These are phyloP conservation scores for Thielaviopsis ethacetica DNA, from an alignment of 2,329 filamentous ascomycete genomes.

Conservation along the genomic window DNA sequence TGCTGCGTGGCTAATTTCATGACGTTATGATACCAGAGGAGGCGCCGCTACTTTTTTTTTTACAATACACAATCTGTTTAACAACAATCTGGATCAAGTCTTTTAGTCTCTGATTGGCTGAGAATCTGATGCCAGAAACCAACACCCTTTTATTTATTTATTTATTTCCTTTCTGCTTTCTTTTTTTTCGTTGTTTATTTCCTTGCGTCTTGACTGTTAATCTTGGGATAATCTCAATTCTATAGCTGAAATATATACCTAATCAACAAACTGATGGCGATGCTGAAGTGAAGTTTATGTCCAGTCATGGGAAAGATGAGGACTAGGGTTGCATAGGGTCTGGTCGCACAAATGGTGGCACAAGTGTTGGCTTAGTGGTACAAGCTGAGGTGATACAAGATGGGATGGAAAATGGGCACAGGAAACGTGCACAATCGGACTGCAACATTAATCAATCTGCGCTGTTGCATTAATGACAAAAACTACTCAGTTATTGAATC, in stretches of 20 bases:
- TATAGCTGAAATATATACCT: too few relatives aligned
- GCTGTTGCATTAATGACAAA: neutral
- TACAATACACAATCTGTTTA: neutral
- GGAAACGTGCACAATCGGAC: neutral
- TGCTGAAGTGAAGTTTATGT: too few relatives aligned
- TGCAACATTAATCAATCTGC: neutral
- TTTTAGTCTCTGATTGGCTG: neutral
- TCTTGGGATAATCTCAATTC: too few relatives aligned
- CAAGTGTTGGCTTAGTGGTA: neutral
- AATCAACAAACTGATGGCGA: too few relatives aligned
- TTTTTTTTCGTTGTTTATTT: too few relatives aligned
- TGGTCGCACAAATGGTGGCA: neutral
- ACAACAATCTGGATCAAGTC: neutral
- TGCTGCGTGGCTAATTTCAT: constrained; percentile 1
- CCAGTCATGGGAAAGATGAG: too few relatives aligned
- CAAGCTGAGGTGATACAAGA: neutral
- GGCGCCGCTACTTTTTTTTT: neutral
- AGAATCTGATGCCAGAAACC: too few relatives aligned
- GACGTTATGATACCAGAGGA: constrained; percentile 11
- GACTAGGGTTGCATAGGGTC: neutral
- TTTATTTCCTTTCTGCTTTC: too few relatives aligned
- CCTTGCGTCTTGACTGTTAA: too few relatives aligned
- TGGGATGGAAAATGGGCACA: neutral
- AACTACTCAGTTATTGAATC: neutral
- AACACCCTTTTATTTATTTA: neutral